Percentiles rank a stretch among this genome's conserved stretches.
phyloP scores from a whole-genome alignment of 2,329 filamentous ascomycete genomes.

The Phyllosticta citrichinensis region DNA sequence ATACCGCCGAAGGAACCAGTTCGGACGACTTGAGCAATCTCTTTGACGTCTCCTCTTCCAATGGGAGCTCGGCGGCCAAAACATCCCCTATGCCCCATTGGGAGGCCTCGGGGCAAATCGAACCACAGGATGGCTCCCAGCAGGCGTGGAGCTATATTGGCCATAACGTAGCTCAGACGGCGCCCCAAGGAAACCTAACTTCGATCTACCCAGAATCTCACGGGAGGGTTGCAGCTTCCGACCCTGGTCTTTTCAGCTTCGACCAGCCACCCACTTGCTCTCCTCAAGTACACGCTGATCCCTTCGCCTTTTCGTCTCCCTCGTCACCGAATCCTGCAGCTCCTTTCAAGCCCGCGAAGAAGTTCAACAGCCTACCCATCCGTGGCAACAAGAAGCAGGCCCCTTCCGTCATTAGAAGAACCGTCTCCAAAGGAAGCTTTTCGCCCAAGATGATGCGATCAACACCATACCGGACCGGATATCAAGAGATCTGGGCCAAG shows the following conservation, averaged over 20 bases:
- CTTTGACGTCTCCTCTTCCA: conserved; percentile 42
- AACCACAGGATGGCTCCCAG: conserved; percentile 42
- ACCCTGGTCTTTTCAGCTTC: conserved; percentile 24
- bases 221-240: conserved; percentile 22
- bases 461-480: conserved; percentile 34
- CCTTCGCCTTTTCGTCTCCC: conserved; percentile 21
- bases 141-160: conserved; percentile 42
- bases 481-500: conserved; percentile 43
- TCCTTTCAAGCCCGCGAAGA: conserved; percentile 5
- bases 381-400: conserved; percentile 15
- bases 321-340: conserved; percentile 19
- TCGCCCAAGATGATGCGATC: conserved; percentile 47
- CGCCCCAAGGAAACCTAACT: conserved; percentile 17
- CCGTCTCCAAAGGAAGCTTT: conserved; percentile 33
- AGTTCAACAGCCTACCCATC: conserved; percentile 12
- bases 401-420: conserved; percentile 19
- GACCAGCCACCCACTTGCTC: conserved; percentile 14
- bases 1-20: conserved; percentile 37
- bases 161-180: conserved; percentile 37
- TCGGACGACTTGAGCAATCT: conserved; percentile 42
- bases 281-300: conserved; percentile 11
- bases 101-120: conserved; percentile 23
- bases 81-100: conserved; percentile 41
- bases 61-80: conserved; percentile 38
- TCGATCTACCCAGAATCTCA: conserved; percentile 23